These are phyloP conservation scores for Tolypocladium amazonense DNA, from an alignment of 2,329 filamentous ascomycete species.

Conservation along the genomic window DNA sequence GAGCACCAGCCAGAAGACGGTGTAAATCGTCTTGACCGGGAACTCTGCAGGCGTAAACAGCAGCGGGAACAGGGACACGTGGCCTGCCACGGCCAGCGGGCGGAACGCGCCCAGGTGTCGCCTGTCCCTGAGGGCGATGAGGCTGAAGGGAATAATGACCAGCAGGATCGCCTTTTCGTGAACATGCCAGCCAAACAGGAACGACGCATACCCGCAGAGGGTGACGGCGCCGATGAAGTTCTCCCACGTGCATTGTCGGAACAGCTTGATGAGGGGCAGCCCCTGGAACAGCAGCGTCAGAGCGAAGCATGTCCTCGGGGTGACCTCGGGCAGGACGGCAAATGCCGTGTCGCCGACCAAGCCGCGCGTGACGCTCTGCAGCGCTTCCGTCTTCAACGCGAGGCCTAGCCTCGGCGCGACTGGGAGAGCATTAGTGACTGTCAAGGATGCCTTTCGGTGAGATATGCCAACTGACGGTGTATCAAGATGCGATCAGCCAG, in stretches of 20 bases:
- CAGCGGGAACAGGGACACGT: slow-evolving; percentile 90
- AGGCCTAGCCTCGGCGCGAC: slow-evolving; percentile 76
- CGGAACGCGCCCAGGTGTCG: slow-evolving; percentile 86
- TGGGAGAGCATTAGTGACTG: slow-evolving; percentile 18
- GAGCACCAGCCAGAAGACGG: slow-evolving; percentile 78
- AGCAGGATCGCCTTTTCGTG: slow-evolving; percentile 95
- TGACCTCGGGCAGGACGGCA: slow-evolving; percentile 81
- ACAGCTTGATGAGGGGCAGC: slow-evolving; percentile 72
- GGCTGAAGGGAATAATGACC: slow-evolving; percentile 88
- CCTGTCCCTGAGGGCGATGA: slow-evolving; percentile 82
- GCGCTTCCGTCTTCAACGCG: slow-evolving; percentile 58
- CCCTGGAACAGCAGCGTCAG: slow-evolving; percentile 76
- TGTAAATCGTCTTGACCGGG: slow-evolving; percentile 88
- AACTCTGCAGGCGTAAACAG: slow-evolving; percentile 90
- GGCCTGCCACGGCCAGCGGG: slow-evolving; percentile 82
- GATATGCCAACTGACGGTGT: slow-evolving; percentile 46
- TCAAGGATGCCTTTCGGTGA: neutral
- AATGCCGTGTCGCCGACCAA: slow-evolving; percentile 91
- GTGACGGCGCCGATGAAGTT: slow-evolving; percentile 83
- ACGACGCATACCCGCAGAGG: slow-evolving; percentile 89
- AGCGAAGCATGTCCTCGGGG: slow-evolving; percentile 67
- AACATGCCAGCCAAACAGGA: slow-evolving; percentile 97
- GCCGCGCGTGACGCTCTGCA: slow-evolving; percentile 84
- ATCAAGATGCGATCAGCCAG: slow-evolving; percentile 81
- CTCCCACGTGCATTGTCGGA: slow-evolving; percentile 72